Percentiles rank a stretch among this genome's conserved stretches.
Conservation (phyloP, 164 flowering plant genomes). For the Platanus orientalis region DNA sequence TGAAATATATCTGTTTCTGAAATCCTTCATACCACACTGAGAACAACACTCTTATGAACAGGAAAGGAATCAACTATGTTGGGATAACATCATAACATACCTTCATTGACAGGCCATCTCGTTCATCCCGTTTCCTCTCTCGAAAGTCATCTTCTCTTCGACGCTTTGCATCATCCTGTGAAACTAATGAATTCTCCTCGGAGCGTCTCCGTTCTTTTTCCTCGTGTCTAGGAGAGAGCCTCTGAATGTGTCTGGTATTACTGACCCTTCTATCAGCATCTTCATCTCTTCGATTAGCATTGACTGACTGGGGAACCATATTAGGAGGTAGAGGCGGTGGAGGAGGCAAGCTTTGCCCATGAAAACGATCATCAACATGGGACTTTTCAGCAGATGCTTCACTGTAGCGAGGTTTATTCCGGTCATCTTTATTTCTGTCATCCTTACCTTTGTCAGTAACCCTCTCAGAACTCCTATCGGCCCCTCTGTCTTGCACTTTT, state of each 20-base stretch:
- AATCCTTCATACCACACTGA: background rate
- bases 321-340: constrained; percentile 93
- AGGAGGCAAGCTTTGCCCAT: constrained; percentile 90
- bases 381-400: constrained; percentile 60
- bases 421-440: constrained; percentile 71
- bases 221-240: constrained; percentile 91
- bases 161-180: constrained; percentile 79
- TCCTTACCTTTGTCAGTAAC: constrained; percentile 49
- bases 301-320: constrained; percentile 74
- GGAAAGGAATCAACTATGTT: background rate
- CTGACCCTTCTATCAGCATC: constrained; percentile 80
- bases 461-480: constrained; percentile 59
- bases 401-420: constrained; percentile 45
- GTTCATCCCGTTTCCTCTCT: constrained; percentile 89
- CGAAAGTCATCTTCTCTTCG: constrained; percentile 89
- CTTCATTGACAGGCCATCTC: constrained; percentile 61
- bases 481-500: constrained; percentile 51
- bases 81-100: constrained; percentile 29
- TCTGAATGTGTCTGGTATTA: constrained; percentile 62
- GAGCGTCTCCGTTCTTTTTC: constrained; percentile 90
- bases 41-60: background rate
- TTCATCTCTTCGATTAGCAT: constrained; percentile 71
- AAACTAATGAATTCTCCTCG: constrained; percentile 58
- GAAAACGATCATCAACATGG: constrained; percentile 70
- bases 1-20: too few species aligned